These are phyloP conservation scores for Debaryomyces subglobosus DNA, from an alignment of 1,139 yeast species.

Conservation along the genomic window DNA sequence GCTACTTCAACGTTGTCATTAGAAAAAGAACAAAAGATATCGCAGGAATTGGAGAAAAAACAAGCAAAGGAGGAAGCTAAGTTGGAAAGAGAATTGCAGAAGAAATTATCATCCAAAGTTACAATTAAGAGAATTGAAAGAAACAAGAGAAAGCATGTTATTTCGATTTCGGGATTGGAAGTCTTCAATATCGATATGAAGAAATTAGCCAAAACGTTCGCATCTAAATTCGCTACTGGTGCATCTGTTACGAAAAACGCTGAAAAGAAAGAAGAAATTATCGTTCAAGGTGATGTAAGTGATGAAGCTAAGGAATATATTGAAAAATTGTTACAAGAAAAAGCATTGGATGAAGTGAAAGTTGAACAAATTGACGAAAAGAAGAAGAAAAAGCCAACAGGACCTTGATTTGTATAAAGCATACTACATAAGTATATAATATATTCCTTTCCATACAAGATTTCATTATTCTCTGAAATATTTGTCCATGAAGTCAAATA, in stretches of 20 bases:
- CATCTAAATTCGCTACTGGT: constrained; percentile 95
- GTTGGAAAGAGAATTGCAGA: constrained; percentile 81
- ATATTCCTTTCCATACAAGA: neutral
- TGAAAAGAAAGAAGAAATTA: constrained; percentile 89
- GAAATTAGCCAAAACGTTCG: constrained; percentile 88
- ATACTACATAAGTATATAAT: neutral
- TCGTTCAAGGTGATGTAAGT: constrained; percentile 94
- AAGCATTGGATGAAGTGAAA: constrained; percentile 81
- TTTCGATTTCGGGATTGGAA: constrained; percentile 86
- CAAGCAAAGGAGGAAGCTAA: constrained; percentile 90
- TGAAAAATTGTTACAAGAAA: constrained; percentile 70
- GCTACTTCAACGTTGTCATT: constrained; percentile 58
- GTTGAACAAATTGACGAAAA: constrained; percentile 86
- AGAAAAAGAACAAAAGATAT: constrained; percentile 82
- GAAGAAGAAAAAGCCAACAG: constrained; percentile 64
- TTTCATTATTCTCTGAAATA: neutral
- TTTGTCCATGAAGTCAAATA: neutral
- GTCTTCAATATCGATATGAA: constrained; percentile 88
- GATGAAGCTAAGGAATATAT: constrained; percentile 87
- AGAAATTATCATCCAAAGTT: constrained; percentile 78
- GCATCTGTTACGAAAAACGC: constrained; percentile 92
- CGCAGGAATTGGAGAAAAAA: constrained; percentile 78
- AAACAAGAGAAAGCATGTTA: constrained; percentile 85
- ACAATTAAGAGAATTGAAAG: constrained; percentile 86
- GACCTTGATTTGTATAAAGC: constrained; percentile 6